Evolutionary conservation across 805 yeast genomes (phyloP), one percentile per base, ranked within the genome.

Genomic region (Starmerella floris): DNA sequence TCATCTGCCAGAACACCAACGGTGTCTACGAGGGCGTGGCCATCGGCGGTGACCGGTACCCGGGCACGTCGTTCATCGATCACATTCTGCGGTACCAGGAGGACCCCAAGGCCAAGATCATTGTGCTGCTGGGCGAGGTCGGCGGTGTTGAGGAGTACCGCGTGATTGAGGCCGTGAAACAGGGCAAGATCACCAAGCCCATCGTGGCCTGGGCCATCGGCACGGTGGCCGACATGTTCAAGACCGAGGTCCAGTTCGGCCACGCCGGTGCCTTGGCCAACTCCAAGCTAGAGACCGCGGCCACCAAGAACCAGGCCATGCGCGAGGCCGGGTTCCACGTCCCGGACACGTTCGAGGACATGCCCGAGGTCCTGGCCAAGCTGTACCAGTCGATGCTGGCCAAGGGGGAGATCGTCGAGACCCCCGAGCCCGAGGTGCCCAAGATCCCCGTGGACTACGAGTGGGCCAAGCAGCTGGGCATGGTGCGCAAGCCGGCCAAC

Each of bases 281-380:
- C 63, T 76, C 79, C 52, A 77, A 77, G 62, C 69, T 72, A 61
- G 81, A 78, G 66, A 78, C 79, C 48, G 81, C 81, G 49, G 66
- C 63, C 55, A 68, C 77, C 57, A 75, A 75, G 69, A 75, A 76
- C 57, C 72, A 73, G 51, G 78, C 81, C 53, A 84, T 88, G 66
- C 79, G 83, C 64, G 80, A 79, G 54, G 97, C 97, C 20, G 98
- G 98, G 1, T 84, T 88, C 65, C 75, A 78, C 56, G 91, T 83
- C 42, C 95, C 94, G 54, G 83, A 80, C 48, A 83, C 80, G 59
- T 75, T 66, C 49, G 70, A 66, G 56, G 70, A 67, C 46, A 49
- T 66, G 56, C 70, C 70, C 30, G 66, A 60, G 49, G 54, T 46
- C 16, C 56, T 66, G 21, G 46, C 57, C 30, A 43, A 51, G 48